phyloP scores from a whole-genome alignment of 2,329 filamentous ascomycete species.

The Colletotrichum horii region DNA sequence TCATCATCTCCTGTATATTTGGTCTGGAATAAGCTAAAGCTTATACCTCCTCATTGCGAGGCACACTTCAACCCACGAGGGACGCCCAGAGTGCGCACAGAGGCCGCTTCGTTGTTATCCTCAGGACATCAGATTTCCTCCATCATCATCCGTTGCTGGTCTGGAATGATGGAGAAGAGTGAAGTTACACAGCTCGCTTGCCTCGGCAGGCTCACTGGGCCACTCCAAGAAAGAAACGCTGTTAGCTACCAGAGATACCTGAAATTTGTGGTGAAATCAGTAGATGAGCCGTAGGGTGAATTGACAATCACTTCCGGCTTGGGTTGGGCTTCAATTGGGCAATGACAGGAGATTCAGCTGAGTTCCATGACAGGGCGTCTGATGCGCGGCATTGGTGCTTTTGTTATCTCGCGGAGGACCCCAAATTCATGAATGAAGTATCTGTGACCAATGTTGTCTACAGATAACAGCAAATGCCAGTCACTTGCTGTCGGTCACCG shows the following conservation, averaged over 20 bases:
- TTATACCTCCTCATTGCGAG: rapidly evolving
- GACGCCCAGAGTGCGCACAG: neutral
- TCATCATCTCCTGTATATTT: neutral
- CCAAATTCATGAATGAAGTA: neutral
- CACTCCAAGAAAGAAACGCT: neutral
- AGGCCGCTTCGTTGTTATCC: neutral
- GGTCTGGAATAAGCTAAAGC: neutral
- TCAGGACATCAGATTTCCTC: neutral
- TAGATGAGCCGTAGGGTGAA: no score
- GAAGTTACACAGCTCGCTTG: neutral
- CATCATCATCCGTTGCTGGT: neutral
- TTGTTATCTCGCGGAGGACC: rapidly evolving
- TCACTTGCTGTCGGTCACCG: neutral
- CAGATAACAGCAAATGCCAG: neutral
- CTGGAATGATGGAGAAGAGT: neutral
- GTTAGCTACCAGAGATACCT: neutral
- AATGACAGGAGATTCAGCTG: neutral
- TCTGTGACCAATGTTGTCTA: neutral
- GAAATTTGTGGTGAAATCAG: neutral
- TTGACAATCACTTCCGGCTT: no score
- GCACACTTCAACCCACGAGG: neutral
- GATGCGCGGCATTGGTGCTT: neutral
- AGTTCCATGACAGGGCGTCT: neutral
- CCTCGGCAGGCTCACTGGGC: neutral
- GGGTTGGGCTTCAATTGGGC: neutral